Evolutionary conservation across 2,329 filamentous ascomycete genomes (phyloP), one percentile per base, ranked within the genome.

Genomic region (Penicillium sp.): DNA sequence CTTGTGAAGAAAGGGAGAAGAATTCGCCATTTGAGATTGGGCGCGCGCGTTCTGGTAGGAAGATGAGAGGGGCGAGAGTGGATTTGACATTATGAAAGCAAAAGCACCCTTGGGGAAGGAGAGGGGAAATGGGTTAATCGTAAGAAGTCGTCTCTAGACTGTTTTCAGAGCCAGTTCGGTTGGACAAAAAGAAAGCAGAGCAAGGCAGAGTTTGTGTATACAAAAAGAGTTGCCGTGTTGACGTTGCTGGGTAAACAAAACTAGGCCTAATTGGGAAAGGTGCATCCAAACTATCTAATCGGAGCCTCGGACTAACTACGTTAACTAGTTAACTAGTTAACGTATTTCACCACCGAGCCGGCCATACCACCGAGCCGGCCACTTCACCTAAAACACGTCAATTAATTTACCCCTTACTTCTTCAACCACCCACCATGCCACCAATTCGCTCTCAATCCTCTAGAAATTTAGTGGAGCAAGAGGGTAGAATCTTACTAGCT

Each of bases 1-100:
- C 58, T 66, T 66, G 23, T 63, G 61, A 35, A 67, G 52, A 31
- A 67, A 66, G 8, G 65, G 65, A 49, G 65, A 67, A 15, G 65
- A 67, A 43, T 51, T 62, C 36, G 57, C 57, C 50, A 61, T 60
- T 31, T 63, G 63, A 33, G 70, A 75, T 33, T 67, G 66, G 48
- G 67, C 67, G 59, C 76, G 73, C 42, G 70, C 70, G 61, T 78
- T 79, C 58, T 77, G 75, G 60, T 69, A 73, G 44, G 75, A 76
- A 27, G 75, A 67, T 41, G 75, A 74, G 45, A 78, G 68, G n/a
- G 73, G 71, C 6, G 73, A 77, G 33, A 78, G 64, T 51, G 76
- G 75, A 55, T 72, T 72, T 54, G 75, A 68, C 75, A 78, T 78
- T 53, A 35, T 59, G 48, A 25, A 53, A 50, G 54, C 36, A 50